A percentile compares a stretch with the other conserved stretches of the same genome.
phyloP scores from a whole-genome alignment of 441 rosid genomes.

The Populus trichocarpa region DNA sequence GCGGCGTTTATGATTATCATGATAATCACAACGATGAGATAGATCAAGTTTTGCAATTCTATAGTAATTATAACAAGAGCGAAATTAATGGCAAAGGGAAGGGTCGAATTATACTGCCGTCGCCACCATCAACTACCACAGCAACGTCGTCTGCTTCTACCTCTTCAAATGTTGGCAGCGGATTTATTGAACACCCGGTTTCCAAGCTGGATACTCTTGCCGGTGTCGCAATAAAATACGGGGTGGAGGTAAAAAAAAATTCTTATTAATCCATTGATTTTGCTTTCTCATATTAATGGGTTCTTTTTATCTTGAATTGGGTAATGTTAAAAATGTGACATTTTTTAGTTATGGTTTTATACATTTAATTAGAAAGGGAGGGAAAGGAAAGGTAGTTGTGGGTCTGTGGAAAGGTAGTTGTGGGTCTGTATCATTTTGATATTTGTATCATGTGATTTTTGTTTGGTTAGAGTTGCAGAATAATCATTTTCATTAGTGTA shows the following conservation, averaged over 20 bases:
- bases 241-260: constrained; percentile 45
- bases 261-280: not conserved
- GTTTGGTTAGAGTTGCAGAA: not conserved
- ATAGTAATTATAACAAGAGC: not conserved
- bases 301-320: not conserved
- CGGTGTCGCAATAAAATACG: constrained; percentile 68
- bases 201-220: constrained; percentile 63
- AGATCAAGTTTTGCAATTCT: not conserved
- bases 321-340: not conserved
- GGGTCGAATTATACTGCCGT: not conserved
- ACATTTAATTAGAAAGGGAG: too few relatives aligned
- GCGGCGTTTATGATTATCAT: not conserved
- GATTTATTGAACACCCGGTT: constrained; percentile 44
- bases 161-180: not conserved
- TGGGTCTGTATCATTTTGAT: not conserved
- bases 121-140: not conserved
- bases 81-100: not conserved
- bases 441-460: not conserved
- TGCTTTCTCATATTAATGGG: too few relatives aligned
- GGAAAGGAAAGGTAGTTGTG: not conserved
- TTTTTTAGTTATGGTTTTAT: not conserved
- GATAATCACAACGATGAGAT: not conserved
- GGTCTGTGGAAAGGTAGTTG: not conserved
- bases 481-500: not conserved
- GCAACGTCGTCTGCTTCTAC: not conserved